Conservation (phyloP, 768 basidiomycete species). For the Termitomyces heimii region DNA sequence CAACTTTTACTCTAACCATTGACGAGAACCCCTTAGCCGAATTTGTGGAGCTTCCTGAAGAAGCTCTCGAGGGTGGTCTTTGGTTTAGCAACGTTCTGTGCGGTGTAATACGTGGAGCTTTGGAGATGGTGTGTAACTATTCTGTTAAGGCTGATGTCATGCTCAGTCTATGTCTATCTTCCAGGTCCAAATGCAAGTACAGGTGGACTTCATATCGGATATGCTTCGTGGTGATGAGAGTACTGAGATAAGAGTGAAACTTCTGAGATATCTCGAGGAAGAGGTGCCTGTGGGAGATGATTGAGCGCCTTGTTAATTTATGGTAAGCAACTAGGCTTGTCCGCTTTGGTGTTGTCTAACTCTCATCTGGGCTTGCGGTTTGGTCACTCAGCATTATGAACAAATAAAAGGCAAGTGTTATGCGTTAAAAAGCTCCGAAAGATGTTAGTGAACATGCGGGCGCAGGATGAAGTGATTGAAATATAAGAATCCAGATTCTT, state of each 20-base stretch:
- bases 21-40: slow-evolving; percentile 97
- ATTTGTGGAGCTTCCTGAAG: slow-evolving; percentile 94
- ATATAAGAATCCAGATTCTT: neutral
- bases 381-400: neutral
- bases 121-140: slow-evolving; percentile 84
- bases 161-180: slow-evolving; percentile 2
- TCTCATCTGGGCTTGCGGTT: neutral
- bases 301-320: slow-evolving; percentile 27
- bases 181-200: slow-evolving; percentile 95
- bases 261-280: slow-evolving; percentile 92
- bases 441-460: neutral
- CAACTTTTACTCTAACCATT: slow-evolving; percentile 76
- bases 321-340: neutral
- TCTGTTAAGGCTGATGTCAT: neutral
- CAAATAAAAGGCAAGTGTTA: neutral
- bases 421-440: neutral
- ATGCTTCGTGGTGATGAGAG: slow-evolving; percentile 88
- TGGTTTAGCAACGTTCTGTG: slow-evolving; percentile 98
- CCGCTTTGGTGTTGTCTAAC: neutral
- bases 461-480: neutral
- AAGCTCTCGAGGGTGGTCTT: slow-evolving; percentile 85
- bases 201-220: slow-evolving; percentile 85
- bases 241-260: slow-evolving; percentile 88
- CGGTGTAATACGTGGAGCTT: slow-evolving; percentile 85
- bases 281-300: slow-evolving; percentile 93